A percentile compares a stretch with the other conserved stretches of the same genome.
These are phyloP conservation scores for Sesbania bispinosa DNA, from an alignment of 306 rosid species.

Conservation along the genomic window DNA sequence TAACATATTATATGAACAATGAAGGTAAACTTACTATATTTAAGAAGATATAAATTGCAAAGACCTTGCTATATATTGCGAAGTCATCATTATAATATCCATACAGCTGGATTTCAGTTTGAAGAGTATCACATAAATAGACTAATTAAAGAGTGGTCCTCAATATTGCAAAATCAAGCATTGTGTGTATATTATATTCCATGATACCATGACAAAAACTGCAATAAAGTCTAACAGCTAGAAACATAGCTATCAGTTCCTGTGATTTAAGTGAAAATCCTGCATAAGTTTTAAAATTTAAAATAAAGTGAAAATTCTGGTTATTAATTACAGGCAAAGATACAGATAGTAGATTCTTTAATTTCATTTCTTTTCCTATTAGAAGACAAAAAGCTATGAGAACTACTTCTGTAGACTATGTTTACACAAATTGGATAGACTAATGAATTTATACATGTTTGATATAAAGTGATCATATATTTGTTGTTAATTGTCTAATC, in stretches of 20 bases:
- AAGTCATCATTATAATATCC: conserved; percentile 55
- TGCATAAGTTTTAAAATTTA: too few species aligned
- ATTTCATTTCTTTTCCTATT: too few species aligned
- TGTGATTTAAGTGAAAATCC: conserved; percentile 57
- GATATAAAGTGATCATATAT: too few species aligned
- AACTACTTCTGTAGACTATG: too few species aligned
- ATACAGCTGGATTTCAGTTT: conserved; percentile 44
- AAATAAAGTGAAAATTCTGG: too few species aligned
- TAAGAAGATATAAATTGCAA: not conserved
- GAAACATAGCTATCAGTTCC: conserved; percentile 51
- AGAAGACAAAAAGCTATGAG: too few species aligned
- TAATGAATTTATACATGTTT: too few species aligned
- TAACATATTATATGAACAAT: not conserved
- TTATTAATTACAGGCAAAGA: too few species aligned
- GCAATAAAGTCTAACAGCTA: conserved; percentile 46
- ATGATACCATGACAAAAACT: conserved; percentile 49
- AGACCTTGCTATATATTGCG: conserved; percentile 39
- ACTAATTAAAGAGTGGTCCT: too few species aligned
- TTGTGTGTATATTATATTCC: conserved; percentile 51
- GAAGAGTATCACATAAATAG: conserved; percentile 46
- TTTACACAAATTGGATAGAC: too few species aligned
- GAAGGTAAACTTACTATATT: not conserved
- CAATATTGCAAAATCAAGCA: conserved; percentile 47
- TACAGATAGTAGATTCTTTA: too few species aligned
- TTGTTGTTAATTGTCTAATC: too few species aligned